phyloP scores from a whole-genome alignment of 768 basidiomycete species.

The Suillus bovinus region DNA sequence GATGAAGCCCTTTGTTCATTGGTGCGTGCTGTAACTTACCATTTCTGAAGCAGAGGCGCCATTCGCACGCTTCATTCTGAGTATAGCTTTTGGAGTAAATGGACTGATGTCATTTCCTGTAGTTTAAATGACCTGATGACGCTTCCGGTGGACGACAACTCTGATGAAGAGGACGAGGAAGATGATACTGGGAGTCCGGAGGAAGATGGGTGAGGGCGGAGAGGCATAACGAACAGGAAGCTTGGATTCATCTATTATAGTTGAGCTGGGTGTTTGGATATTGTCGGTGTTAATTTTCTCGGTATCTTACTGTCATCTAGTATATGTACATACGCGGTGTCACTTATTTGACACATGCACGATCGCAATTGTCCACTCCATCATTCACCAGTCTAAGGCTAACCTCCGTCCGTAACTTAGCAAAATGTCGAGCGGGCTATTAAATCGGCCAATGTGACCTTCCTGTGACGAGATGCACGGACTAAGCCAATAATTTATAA shows the following conservation, averaged over 20 bases:
- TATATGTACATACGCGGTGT: neutral
- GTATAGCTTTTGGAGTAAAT: neutral
- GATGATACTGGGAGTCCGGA: neutral
- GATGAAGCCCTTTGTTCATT: constrained; percentile 77
- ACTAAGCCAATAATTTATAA: neutral
- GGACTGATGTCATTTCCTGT: neutral
- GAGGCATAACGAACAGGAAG: neutral
- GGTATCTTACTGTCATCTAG: constrained; percentile 1
- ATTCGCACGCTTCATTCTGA: neutral
- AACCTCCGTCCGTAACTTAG: too few relatives aligned
- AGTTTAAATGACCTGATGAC: constrained; percentile 79
- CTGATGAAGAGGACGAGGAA: constrained; percentile 12
- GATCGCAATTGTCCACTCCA: neutral
- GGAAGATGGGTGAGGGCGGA: neutral
- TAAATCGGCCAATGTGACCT: neutral
- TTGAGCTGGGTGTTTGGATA: neutral
- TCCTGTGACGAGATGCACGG: neutral
- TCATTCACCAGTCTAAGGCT: neutral
- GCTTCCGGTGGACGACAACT: constrained; percentile 38
- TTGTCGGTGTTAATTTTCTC: neutral
- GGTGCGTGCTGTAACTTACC: constrained; percentile 42
- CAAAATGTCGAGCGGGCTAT: too few relatives aligned
- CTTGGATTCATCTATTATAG: neutral
- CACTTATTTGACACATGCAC: neutral
- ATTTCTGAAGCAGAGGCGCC: neutral